These are phyloP conservation scores for Cryptococcus sp. DNA, from an alignment of 1,284 basidiomycete species.

Conservation along the genomic window DNA sequence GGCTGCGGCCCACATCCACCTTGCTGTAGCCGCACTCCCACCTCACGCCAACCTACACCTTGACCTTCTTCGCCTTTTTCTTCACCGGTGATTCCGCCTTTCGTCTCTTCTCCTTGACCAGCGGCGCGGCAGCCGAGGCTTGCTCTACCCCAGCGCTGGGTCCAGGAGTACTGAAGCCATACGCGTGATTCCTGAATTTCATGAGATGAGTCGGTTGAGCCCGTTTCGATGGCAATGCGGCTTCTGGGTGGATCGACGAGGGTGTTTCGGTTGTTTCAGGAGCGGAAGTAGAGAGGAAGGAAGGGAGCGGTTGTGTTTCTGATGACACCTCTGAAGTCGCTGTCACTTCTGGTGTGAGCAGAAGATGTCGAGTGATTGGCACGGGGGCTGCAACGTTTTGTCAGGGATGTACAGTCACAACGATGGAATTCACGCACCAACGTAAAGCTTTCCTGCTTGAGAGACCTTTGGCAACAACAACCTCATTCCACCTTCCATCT, in stretches of 20 bases:
- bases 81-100: conserved; percentile 23
- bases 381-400: conserved; percentile 35
- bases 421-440: conserved; percentile 33
- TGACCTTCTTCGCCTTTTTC: conserved; percentile 40
- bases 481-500: conserved; percentile 47
- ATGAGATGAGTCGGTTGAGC: conserved; percentile 40
- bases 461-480: conserved; percentile 43
- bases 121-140: not conserved
- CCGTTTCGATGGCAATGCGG: conserved; percentile 25
- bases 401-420: not conserved
- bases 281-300: conserved; percentile 25
- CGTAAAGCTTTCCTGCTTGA: conserved; percentile 36
- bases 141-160: conserved; percentile 15
- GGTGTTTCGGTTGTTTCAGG: conserved; percentile 8
- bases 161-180: conserved; percentile 43
- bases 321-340: not conserved
- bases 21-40: not conserved
- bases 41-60: conserved; percentile 13
- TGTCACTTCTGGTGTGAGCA: conserved; percentile 37
- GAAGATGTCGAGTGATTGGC: conserved; percentile 38
- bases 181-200: conserved; percentile 47
- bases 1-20: not conserved
- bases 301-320: conserved; percentile 14
- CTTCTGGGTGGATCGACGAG: conserved; percentile 8
- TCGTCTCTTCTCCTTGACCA: conserved; percentile 25